Evolutionary conservation across 352 stramenopile species (phyloP).

Genomic region (Pythium insidiosum): DNA sequence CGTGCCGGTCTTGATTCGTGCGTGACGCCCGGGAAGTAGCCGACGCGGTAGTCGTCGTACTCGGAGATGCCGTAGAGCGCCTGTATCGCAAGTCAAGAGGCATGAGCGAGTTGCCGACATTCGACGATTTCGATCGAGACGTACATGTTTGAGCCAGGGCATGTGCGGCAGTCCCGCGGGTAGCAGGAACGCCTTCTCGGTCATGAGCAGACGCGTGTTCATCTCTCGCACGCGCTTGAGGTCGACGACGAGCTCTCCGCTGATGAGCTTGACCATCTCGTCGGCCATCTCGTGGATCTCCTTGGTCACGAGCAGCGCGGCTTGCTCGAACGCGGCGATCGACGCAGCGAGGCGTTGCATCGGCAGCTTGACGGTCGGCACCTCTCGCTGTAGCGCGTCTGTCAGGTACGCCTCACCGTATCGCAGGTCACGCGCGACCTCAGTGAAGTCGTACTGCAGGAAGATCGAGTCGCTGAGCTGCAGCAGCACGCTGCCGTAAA

Average conservation of each 20-base stretch:
- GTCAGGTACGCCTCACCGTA: slow-evolving; percentile 48
- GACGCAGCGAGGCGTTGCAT: slow-evolving; percentile 45
- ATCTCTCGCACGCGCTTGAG: slow-evolving; percentile 75
- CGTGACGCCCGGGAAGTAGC: slow-evolving; percentile 64
- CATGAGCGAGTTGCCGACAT: too few relatives aligned
- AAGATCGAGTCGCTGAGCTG: slow-evolving; percentile 79
- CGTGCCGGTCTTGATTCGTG: slow-evolving; percentile 63
- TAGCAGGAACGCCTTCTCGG: slow-evolving; percentile 72
- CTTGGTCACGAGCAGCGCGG: slow-evolving; percentile 33
- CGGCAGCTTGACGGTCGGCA: slow-evolving; percentile 18
- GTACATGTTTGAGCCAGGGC: slow-evolving; percentile 79
- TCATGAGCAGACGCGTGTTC: slow-evolving; percentile 79
- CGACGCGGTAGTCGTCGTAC: slow-evolving; percentile 75
- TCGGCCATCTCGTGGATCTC: slow-evolving; percentile 57
- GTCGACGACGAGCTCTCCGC: slow-evolving; percentile 53
- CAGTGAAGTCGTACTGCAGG: slow-evolving; percentile 79
- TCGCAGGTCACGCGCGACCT: slow-evolving; percentile 63
- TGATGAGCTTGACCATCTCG: slow-evolving; percentile 49
- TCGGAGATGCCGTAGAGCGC: slow-evolving; percentile 77
- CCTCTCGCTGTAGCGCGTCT: slow-evolving; percentile 20
- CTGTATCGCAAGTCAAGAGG: slow-evolving; percentile 12
- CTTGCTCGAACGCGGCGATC: slow-evolving; percentile 54
- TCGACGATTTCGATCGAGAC: too few relatives aligned
- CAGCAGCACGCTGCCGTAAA: slow-evolving; percentile 73
- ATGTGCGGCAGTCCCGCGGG: slow-evolving; percentile 53